Conservation (phyloP, 768 basidiomycete species). For the Plicaturopsis crispa region DNA sequence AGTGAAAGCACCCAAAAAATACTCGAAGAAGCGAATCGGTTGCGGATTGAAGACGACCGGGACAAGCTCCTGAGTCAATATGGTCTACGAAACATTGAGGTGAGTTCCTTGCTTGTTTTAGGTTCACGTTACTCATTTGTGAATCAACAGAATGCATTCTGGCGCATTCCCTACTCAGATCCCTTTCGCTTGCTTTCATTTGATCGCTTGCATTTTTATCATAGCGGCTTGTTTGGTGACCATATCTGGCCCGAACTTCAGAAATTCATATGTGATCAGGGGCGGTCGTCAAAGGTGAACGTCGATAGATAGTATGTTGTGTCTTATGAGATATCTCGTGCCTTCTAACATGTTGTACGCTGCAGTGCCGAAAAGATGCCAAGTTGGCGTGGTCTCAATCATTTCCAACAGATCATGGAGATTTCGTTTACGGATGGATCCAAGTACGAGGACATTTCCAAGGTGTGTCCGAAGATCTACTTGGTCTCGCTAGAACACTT, state of each 20-base stretch:
- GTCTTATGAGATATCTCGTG: conserved; percentile 2
- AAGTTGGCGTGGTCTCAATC: conserved; percentile 24
- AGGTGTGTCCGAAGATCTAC: conserved; percentile 14
- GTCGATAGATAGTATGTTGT: conserved; percentile 18
- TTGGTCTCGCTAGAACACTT: neutral
- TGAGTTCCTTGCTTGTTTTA: conserved; percentile 6
- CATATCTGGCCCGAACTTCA: conserved; percentile 23
- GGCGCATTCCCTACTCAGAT: conserved; percentile 25
- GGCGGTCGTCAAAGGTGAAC: conserved; percentile 3
- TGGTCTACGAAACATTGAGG: conserved; percentile 12
- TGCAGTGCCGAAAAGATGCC: conserved; percentile 13
- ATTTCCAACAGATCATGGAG: conserved; percentile 18
- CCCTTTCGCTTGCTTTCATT: conserved; percentile 25
- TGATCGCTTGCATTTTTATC: conserved; percentile 29
- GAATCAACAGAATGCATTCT: conserved; percentile 31
- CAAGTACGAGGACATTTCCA: conserved; percentile 28
- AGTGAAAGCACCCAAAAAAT: conserved; percentile 9
- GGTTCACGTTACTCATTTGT: neutral
- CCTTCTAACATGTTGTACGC: neutral
- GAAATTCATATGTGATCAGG: conserved; percentile 10
- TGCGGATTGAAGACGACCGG: conserved; percentile 11
- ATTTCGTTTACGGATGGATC: conserved; percentile 24
- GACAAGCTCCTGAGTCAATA: conserved; percentile 11
- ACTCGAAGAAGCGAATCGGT: conserved; percentile 7
- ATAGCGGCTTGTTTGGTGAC: conserved; percentile 23